phyloP scores from a whole-genome alignment of 495 filamentous ascomycete species.

The Apodospora peruviana region DNA sequence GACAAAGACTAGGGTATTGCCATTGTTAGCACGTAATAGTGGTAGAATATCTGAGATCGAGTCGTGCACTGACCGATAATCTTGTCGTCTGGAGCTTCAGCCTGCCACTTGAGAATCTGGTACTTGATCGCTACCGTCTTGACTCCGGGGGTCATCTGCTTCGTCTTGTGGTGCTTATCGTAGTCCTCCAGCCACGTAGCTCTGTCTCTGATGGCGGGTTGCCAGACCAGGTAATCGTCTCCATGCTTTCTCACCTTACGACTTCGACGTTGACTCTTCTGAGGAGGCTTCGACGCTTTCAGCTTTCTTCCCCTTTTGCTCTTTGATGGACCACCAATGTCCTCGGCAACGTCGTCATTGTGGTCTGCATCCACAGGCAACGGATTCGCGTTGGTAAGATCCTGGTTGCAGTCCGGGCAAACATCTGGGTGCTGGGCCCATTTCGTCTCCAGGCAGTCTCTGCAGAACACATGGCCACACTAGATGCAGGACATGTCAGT shows the following conservation, averaged over 20 bases:
- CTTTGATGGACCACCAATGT: too few species aligned
- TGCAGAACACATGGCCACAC: not conserved
- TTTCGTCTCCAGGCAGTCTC: not conserved
- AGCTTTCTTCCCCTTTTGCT: too few species aligned
- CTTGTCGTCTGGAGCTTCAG: conserved; percentile 25
- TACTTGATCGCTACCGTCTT: conserved; percentile 23
- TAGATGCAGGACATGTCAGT: not conserved
- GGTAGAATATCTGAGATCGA: not conserved
- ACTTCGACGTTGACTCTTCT: too few species aligned
- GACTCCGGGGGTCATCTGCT: conserved; percentile 14
- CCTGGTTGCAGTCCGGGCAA: not conserved
- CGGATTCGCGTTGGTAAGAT: not conserved
- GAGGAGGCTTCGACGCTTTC: too few species aligned
- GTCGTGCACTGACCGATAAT: conserved; percentile 15
- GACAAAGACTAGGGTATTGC: conserved; percentile 28
- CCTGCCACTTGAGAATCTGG: conserved; percentile 18
- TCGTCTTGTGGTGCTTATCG: not conserved
- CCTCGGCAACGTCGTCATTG: too few species aligned
- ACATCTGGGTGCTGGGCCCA: not conserved
- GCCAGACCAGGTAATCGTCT: not conserved
- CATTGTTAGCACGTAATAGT: not conserved
- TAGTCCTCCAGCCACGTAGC: not conserved
- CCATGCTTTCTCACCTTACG: not conserved
- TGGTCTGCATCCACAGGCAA: too few species aligned
- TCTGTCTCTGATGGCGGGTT: not conserved